These are phyloP conservation scores for Solanum clarkiae DNA, from an alignment of 257 asterid genomes.

Conservation along the genomic window DNA sequence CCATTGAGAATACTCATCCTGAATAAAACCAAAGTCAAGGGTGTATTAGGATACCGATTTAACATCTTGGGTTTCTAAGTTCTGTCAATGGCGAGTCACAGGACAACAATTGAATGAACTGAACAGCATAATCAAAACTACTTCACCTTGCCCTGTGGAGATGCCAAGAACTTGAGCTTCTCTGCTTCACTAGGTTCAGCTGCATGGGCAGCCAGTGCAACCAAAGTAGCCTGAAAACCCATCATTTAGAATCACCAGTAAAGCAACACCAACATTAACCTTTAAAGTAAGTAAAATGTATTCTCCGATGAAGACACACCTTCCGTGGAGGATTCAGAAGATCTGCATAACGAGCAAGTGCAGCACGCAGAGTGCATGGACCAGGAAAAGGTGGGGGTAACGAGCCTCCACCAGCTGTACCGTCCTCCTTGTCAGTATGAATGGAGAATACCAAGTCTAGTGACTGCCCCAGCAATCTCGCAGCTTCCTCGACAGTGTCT, in stretches of 20 bases:
- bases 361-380: constrained; percentile 58
- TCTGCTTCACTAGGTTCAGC: constrained; percentile 56
- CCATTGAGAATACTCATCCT: constrained; percentile 73
- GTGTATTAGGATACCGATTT: not conserved
- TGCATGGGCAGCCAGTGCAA: constrained; percentile 68
- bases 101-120: not conserved
- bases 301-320: constrained; percentile 11
- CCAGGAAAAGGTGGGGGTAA: constrained; percentile 70
- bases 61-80: not conserved
- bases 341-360: constrained; percentile 62
- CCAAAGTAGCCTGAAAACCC: constrained; percentile 46
- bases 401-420: constrained; percentile 49
- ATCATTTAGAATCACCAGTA: not conserved
- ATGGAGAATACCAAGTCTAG: constrained; percentile 45
- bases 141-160: constrained; percentile 73
- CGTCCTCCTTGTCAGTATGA: constrained; percentile 58
- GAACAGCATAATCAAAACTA: not conserved
- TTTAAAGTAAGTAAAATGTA: not conserved
- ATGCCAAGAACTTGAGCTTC: constrained; percentile 50
- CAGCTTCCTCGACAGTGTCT: constrained; percentile 63
- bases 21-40: not conserved
- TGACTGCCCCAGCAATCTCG: constrained; percentile 38
- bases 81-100: not conserved
- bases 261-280: not conserved
- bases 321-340: constrained; percentile 62